Evolutionary conservation across 2,329 filamentous ascomycete genomes (phyloP).

Genomic region (Fusarium goolgardi): DNA sequence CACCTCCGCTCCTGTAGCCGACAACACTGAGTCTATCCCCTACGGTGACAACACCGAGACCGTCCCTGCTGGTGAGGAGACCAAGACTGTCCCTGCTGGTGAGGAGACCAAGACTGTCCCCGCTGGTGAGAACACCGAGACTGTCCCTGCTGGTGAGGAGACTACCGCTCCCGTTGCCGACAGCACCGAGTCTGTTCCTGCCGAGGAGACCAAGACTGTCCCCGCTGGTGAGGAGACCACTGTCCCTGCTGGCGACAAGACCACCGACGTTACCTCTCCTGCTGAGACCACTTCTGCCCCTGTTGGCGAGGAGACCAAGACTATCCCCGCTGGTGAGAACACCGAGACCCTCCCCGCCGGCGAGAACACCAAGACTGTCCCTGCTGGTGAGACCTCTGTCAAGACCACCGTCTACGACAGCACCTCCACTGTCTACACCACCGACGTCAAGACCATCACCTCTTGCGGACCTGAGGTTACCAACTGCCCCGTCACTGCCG

Average conservation of each 20-base stretch:
- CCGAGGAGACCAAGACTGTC: neutral
- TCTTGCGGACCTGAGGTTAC: slow-evolving; percentile 59
- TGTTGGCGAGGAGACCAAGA: slow-evolving; percentile 21
- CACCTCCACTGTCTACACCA: slow-evolving; percentile 64
- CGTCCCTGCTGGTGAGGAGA: neutral
- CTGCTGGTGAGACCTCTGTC: slow-evolving; percentile 35
- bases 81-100: slow-evolving; percentile 20
- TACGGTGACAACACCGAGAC: slow-evolving; percentile 29
- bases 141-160: slow-evolving; percentile 20
- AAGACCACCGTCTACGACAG: slow-evolving; percentile 55
- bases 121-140: slow-evolving; percentile 17
- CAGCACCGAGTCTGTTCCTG: slow-evolving; percentile 24
- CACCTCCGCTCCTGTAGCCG: slow-evolving; percentile 50
- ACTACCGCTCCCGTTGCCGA: slow-evolving; percentile 4
- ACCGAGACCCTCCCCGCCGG: slow-evolving; percentile 27
- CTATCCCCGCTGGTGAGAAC: slow-evolving; percentile 14
- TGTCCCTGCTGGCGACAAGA: slow-evolving; percentile 15
- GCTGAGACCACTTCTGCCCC: slow-evolving; percentile 23
- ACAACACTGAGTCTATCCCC: slow-evolving; percentile 54
- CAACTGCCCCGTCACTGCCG: slow-evolving; percentile 62
- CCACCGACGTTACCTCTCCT: slow-evolving; percentile 9
- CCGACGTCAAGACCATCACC: slow-evolving; percentile 62
- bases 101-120: slow-evolving; percentile 55
- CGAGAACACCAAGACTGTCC: slow-evolving; percentile 25
- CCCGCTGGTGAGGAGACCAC: slow-evolving; percentile 26